Base-by-base conservation (phyloP, 2,329 filamentous ascomycete species). In the Amphichorda felina region DNA sequence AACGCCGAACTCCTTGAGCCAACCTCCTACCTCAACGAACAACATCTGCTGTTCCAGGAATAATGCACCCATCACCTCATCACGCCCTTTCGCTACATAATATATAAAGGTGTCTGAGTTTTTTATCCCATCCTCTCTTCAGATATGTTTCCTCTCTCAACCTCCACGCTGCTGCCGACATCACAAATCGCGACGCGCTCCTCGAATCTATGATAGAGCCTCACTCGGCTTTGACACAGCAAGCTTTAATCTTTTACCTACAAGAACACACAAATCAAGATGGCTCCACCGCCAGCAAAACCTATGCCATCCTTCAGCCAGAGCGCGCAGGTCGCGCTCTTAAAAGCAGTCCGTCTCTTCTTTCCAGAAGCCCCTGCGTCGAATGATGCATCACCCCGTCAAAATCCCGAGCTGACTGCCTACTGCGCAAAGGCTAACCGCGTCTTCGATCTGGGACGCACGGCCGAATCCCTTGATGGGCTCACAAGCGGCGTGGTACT, bases 401-500 rank as follows among this genome's bases (percentile, higher is more conserved):
- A 19, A 24, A 11, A 17, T 22, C 13, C 8, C 9, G 8, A n/a
- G 25, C 34, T 38, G 26, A 37, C 35, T 29, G 22, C 19, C 13
- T 8, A 26, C 17, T 25, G 30, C 18, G 16, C 38, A 35, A 35
- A 59, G 55, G 49, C 50, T 39, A 55, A 57, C 35, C 46, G 51
- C 41, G 49, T 66, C 7, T 70, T 69, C 41, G 49, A 63, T 21
- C 53, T 68, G 34, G 57, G 64, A 27, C 50, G 58, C 26, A 55
- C 60, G 41, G 63, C 64, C 48, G 63, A 63, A 43, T 66, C 63
- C n/a, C 56, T 71, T 34, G 60, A 66, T 35, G 62, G 70, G 36
- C 60, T 72, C 31, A 56, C 60, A 49, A 72, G 76, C 43, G 72
- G 71, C 36, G 54, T 66, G 39, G 53, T 69, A 22, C 66, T 76